Base-by-base conservation (phyloP, 2,329 filamentous ascomycete genomes). In the Trichothecium roseum region DNA sequence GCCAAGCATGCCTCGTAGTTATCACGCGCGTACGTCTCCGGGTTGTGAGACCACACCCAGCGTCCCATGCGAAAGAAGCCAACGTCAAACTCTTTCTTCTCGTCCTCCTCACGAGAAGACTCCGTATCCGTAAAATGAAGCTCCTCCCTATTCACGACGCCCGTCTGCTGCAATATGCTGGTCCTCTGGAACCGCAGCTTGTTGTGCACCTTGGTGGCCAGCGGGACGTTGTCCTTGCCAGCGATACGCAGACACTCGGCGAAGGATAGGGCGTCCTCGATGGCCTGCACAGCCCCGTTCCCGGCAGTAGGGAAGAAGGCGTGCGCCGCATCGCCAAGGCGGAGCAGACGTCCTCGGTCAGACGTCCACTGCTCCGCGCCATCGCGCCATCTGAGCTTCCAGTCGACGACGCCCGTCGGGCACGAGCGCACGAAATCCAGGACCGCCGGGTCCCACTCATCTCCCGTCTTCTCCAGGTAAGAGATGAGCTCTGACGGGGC, bases 311-410 rank as follows among this genome's bases (percentile, higher is more conserved):
- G 46, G 1, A 45, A 36, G 27, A 45, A 45, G 10, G 36, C 36
- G 27, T 49, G 46, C 0, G 46, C 45, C 8, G 35, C 34, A 30
- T 48, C 46, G 8, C 45, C 46, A 1, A 49, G 28, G 34, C 46
- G 42, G 10, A 47, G 32, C 24, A 49, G 38, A 3, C 42, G 37
- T 4, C 42, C 44, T 2, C 20, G 34, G 0, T 30, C 32, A 2
- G 41, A 43, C 4, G 40, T 40, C 68, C 68, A 70, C 4, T 62
- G 67, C 7, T 65, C 64, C 34, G 68, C 39, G 2, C 64, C 64
- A 39, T 69, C 64, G 18, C 66, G 60, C 40, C 66, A 67, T 3
- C 69, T 63, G 15, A 69, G 51, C 45, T 68, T 69, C 64, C 64
- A 70, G 43, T 70, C 66, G 9, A 69, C 64, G 8, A 18, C 26